phyloP scores from a whole-genome alignment of 2,329 filamentous ascomycete genomes.

The Pseudogymnoascus sp. region DNA sequence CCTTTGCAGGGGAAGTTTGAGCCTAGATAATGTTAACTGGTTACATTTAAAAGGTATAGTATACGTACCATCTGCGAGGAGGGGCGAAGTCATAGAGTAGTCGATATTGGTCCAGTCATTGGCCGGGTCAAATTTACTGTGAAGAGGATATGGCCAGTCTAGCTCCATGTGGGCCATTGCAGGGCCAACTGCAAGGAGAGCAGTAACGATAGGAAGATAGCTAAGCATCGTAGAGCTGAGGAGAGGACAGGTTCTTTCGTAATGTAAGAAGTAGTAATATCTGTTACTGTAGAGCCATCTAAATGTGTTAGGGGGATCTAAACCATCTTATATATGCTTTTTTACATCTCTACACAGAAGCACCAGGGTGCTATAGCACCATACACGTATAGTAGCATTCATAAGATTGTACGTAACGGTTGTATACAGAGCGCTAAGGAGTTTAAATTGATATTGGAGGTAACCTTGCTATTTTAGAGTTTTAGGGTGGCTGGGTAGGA shows the following conservation, averaged over 20 bases:
- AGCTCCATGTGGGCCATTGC: conserved; percentile 4
- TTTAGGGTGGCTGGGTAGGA: not conserved
- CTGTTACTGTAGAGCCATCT: not conserved
- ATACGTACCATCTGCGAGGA: not conserved
- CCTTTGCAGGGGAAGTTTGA: conserved; percentile 8
- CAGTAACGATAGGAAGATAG: not conserved
- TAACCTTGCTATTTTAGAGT: not conserved
- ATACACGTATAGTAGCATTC: not conserved
- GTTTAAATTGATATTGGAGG: not conserved
- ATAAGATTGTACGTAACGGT: not conserved
- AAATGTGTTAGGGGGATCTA: not conserved
- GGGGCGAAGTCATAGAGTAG: conserved; percentile 1
- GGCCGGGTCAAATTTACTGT: not conserved
- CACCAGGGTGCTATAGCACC: not conserved
- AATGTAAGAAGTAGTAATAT: not conserved
- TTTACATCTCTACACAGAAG: not conserved
- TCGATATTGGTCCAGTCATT: not conserved
- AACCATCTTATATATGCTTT: not conserved
- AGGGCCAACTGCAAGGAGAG: not conserved
- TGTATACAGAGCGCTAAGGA: not conserved
- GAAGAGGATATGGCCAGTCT: not conserved
- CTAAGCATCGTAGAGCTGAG: not conserved
- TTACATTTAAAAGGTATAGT: not conserved
- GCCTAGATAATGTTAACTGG: not conserved
- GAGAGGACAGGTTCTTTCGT: not conserved